These are phyloP conservation scores for Peronosclerospora sorghi DNA, from an alignment of 352 stramenopile species.

Conservation along the genomic window DNA sequence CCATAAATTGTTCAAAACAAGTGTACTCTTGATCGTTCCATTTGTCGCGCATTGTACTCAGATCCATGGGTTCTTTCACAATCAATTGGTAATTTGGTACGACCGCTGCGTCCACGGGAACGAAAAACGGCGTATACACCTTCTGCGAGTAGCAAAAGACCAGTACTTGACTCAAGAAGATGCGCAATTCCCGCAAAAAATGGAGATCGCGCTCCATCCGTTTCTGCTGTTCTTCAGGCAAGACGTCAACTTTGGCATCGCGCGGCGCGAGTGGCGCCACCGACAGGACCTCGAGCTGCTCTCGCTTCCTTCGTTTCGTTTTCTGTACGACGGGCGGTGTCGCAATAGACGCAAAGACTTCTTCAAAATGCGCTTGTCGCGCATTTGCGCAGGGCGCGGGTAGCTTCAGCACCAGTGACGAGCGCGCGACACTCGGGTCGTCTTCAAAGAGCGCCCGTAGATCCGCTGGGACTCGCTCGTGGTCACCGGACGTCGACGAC, in stretches of 20 bases:
- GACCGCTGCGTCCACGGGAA: constrained; percentile 55
- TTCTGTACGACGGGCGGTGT: constrained; percentile 24
- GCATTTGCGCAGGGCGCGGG: constrained; percentile 14
- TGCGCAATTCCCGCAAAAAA: constrained; percentile 77
- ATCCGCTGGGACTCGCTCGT: constrained; percentile 27
- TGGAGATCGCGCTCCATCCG: constrained; percentile 70
- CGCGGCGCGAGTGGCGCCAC: constrained; percentile 36
- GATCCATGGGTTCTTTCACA: constrained; percentile 79
- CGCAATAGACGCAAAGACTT: constrained; percentile 45
- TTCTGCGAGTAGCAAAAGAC: constrained; percentile 71
- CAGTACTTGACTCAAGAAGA: constrained; percentile 79
- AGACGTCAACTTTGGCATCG: constrained; percentile 13
- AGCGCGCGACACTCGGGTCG: constrained; percentile 27
- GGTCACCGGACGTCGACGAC: constrained; percentile 19
- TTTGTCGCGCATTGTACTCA: constrained; percentile 83
- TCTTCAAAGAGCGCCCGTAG: constrained; percentile 50
- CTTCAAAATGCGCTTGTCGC: constrained; percentile 45
- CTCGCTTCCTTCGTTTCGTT: constrained; percentile 12
- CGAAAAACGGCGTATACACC: constrained; percentile 54
- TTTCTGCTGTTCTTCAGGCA: constrained; percentile 26
- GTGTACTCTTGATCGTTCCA: constrained; percentile 85
- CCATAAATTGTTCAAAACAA: constrained; percentile 80
- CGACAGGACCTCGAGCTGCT: constrained; percentile 43
- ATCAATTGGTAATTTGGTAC: constrained; percentile 87
- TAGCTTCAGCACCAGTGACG: constrained; percentile 39